Evolutionary conservation across 805 yeast genomes (phyloP).

Genomic region (Candida succiphila): DNA sequence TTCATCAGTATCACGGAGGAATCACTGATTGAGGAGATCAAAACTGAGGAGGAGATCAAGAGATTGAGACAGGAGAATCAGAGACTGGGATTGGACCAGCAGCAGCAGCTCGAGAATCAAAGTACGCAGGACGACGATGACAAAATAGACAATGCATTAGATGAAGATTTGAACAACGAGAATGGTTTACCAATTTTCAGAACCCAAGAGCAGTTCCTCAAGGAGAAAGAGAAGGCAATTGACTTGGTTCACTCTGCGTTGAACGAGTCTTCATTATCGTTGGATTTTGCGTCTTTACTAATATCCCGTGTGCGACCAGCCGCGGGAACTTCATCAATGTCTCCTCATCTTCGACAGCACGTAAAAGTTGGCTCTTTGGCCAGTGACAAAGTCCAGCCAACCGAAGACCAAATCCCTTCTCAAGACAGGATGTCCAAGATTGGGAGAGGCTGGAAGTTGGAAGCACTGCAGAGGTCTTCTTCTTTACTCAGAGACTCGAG

Average conservation of each 20-base stretch:
- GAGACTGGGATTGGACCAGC: no score
- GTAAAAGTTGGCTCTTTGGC: conserved; percentile 71
- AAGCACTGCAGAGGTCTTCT: conserved; percentile 51
- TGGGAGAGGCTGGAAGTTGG: conserved; percentile 79
- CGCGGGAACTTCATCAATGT: conserved; percentile 80
- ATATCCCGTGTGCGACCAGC: conserved; percentile 77
- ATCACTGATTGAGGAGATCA: conserved; percentile 36
- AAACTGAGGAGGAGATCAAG: conserved; percentile 3
- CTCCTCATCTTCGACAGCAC: conserved; percentile 67
- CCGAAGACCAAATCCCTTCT: conserved; percentile 6
- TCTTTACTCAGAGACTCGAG: conserved; percentile 41
- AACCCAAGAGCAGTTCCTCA: conserved; percentile 31
- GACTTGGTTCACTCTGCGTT: conserved; percentile 53
- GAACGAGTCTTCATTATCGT: conserved; percentile 80
- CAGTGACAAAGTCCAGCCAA: conserved; percentile 28
- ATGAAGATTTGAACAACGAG: conserved; percentile 3
- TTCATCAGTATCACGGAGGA: conserved; percentile 53
- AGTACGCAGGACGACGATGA: conserved; percentile 1
- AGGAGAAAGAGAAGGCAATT: conserved; percentile 43
- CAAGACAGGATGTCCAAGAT: conserved; percentile 23
- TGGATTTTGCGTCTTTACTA: conserved; percentile 79
- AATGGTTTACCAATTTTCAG: conserved; percentile 3
- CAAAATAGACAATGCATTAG: conserved; percentile 5
- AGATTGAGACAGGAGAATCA: conserved; percentile 4
- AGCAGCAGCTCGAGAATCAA: conserved; percentile 3